Evolutionary conservation across 768 basidiomycete species (phyloP).

Genomic region (Rhizopogon sp.): DNA sequence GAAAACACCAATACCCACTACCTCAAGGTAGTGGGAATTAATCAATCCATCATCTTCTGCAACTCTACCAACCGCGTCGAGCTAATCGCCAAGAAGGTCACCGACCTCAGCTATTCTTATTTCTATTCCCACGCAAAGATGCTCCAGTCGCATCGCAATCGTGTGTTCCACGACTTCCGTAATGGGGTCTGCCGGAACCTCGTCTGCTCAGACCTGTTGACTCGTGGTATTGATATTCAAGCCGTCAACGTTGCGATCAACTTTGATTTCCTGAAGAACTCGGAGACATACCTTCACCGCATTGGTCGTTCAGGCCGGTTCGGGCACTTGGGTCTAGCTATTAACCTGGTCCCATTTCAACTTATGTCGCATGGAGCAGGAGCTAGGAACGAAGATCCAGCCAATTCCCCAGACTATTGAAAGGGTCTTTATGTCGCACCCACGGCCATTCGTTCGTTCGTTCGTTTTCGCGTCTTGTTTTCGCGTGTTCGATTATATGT

Average conservation of each 20-base stretch:
- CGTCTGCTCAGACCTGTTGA: conserved; percentile 96
- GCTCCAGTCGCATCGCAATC: conserved; percentile 97
- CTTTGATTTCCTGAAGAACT: conserved; percentile 99
- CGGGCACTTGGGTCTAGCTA: conserved; percentile 93
- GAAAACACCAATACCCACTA: no score
- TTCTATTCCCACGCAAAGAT: conserved; percentile 99
- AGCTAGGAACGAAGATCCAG: conserved; percentile 96
- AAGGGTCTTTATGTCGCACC: conserved; percentile 92
- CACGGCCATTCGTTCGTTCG: no score
- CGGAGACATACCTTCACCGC: conserved; percentile 97
- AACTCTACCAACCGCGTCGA: conserved; percentile 99
- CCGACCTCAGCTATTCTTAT: conserved; percentile 98
- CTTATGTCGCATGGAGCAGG: conserved; percentile 97
- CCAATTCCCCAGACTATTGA: conserved; percentile 93
- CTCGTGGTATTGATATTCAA: conserved; percentile 99
- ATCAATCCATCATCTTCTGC: conserved; percentile 99
- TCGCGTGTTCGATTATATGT: conserved; percentile 23
- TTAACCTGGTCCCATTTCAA: conserved; percentile 96
- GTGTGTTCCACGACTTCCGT: conserved; percentile 99
- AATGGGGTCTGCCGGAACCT: conserved; percentile 98
- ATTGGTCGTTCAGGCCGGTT: conserved; percentile 98
- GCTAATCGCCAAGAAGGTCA: conserved; percentile 98
- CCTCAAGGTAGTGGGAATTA: conserved; percentile 26
- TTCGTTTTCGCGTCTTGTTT: no score
- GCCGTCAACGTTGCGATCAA: conserved; percentile 99